phyloP scores from a whole-genome alignment of 306 rosid genomes.

The Trichosanthes cucumerina region DNA sequence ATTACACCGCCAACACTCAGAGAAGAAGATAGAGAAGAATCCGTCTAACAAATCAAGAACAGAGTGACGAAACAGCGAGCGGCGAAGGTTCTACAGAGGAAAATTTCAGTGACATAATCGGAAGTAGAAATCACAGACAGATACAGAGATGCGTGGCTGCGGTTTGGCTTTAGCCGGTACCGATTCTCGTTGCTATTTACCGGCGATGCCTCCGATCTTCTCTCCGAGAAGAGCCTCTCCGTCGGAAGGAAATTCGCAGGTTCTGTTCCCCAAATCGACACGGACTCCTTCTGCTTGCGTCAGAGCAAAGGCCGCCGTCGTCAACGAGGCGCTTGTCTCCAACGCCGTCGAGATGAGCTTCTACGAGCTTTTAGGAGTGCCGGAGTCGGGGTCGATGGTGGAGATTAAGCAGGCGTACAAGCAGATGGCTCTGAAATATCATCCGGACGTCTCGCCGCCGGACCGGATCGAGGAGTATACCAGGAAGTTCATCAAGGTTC shows the following conservation, averaged over 20 bases:
- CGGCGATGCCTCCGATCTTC: conserved; percentile 7
- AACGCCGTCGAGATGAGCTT: conserved; percentile 27
- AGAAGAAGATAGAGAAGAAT: neutral
- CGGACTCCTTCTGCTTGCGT: conserved; percentile 18
- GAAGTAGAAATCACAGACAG: neutral
- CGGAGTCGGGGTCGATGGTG: conserved; percentile 45
- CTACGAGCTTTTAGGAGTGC: conserved; percentile 66
- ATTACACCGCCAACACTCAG: neutral
- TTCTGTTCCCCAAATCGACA: neutral
- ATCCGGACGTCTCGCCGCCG: conserved; percentile 90
- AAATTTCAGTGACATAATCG: neutral
- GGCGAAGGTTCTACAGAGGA: neutral
- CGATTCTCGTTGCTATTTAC: conserved; percentile 41
- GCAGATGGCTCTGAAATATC: conserved; percentile 71
- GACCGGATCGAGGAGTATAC: conserved; percentile 80
- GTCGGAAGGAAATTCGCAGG: neutral
- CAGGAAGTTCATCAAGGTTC: conserved; percentile 56
- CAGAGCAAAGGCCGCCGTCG: conserved; percentile 26
- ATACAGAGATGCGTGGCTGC: conserved; percentile 35
- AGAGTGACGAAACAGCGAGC: neutral
- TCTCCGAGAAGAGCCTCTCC: conserved; percentile 5
- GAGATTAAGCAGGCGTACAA: conserved; percentile 86
- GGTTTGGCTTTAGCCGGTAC: conserved; percentile 29
- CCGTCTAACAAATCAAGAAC: neutral
- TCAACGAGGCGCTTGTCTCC: conserved; percentile 20